Evolutionary conservation across 2,329 filamentous ascomycete genomes (phyloP), one percentile per base, ranked within the genome.

Genomic region (Dactylellina cionopaga): DNA sequence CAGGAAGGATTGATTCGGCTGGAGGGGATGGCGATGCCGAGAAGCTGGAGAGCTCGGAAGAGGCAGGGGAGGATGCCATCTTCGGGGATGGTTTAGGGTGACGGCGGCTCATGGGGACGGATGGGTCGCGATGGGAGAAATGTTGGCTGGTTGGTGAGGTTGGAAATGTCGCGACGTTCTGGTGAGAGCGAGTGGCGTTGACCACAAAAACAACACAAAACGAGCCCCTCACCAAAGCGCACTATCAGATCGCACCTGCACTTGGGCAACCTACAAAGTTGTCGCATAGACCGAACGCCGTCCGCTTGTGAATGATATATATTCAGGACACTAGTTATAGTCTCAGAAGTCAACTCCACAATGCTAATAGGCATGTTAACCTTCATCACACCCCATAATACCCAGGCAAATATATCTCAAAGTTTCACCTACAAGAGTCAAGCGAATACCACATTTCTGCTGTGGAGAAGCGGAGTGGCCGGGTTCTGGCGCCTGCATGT

Each of bases 11-110:
- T 35, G 68, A 72, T 52, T 72, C 68, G 35, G 68, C 59, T 5
- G 68, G 68, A 47, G 68, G 68, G 7, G 68, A 72, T 5, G 68
- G 68, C 9, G 68, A 72, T 17, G 68, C 68, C 7, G 68, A 72
- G 59, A 72, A 72, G 59, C 68, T 72, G 44, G 68, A 72, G 33
- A 72, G 59, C 54, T 83, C 83, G 47, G 82, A 82, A 2, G 83
- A 82, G 17, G 80, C 80, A 77, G 83, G 80, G 2, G 83, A 84
- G 27, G 83, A 85, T 2, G 46, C 49, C 59, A 65, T 76, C 69
- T 65, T 65, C 52, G 44, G 19, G 19, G 25, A 71, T 39, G 49
- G 46, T 70, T 65, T 58, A 9, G 44, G 47, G 64, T 69, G 63
- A 52, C 58, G 59, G 47, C 37, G 64, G 73, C 49, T 76, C 71